A percentile compares a stretch with the other conserved stretches of the same genome.
Evolutionary conservation across 139 green algal genomes (phyloP).

Genomic region (Coelastrella sp.): DNA sequence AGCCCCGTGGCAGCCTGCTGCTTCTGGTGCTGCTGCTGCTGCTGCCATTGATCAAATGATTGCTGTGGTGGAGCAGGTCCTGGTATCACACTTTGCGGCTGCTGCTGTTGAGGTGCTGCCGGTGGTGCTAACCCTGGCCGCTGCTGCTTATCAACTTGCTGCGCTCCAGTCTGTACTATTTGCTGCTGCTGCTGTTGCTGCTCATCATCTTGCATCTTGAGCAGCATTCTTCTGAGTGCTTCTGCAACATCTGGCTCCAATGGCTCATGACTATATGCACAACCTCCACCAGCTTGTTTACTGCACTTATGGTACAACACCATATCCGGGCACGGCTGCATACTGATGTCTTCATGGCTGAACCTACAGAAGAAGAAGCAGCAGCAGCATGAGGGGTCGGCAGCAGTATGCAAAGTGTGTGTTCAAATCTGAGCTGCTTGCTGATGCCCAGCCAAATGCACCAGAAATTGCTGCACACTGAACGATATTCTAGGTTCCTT

Average conservation of each 20-base stretch:
- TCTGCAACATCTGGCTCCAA: neutral
- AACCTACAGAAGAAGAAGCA: neutral
- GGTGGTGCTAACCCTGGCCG: neutral
- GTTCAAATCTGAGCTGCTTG: too few species aligned
- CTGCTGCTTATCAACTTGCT: slow-evolving; percentile 10
- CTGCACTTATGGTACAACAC: slow-evolving; percentile 15
- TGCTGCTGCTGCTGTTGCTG: slow-evolving; percentile 40
- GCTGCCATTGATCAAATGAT: too few species aligned
- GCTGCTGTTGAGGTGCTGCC: neutral
- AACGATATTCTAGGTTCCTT: too few species aligned
- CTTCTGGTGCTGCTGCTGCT: neutral
- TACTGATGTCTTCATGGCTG: neutral
- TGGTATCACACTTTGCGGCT: neutral
- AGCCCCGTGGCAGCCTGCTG: neutral
- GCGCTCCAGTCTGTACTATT: neutral
- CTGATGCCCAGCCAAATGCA: too few species aligned
- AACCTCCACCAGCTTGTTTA: neutral
- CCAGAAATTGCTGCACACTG: too few species aligned
- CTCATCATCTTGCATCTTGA: slow-evolving; percentile 13
- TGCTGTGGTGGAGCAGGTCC: too few species aligned
- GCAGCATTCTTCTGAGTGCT: neutral
- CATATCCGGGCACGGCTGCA: slow-evolving; percentile 5
- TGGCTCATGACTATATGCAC: slow-evolving; percentile 8
- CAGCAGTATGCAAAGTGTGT: too few species aligned
- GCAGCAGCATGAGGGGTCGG: too few species aligned